Percentiles rank a stretch among this genome's conserved stretches.
Evolutionary conservation across 306 rosid genomes (phyloP).

Genomic region (Quercus mongolica): DNA sequence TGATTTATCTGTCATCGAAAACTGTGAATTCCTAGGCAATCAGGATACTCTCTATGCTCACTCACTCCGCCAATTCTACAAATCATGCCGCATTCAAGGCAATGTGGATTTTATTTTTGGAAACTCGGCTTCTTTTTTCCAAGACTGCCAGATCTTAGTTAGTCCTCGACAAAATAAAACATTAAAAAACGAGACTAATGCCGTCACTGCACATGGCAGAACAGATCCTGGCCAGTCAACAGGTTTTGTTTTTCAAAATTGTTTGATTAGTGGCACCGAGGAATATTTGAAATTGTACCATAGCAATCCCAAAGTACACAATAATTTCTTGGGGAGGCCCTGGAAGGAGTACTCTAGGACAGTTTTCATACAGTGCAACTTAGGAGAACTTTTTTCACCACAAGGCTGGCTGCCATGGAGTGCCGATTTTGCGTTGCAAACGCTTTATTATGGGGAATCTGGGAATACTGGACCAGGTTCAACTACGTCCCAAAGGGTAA

Average conservation of each 20-base stretch:
- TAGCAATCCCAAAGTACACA: conserved; percentile 68
- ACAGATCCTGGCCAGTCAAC: conserved; percentile 80
- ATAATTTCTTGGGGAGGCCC: conserved; percentile 88
- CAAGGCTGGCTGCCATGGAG: conserved; percentile 82
- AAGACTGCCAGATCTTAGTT: conserved; percentile 54
- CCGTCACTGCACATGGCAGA: conserved; percentile 78
- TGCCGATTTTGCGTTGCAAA: conserved; percentile 54
- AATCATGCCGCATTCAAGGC: conserved; percentile 65
- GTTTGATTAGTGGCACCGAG: conserved; percentile 64
- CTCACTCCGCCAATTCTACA: conserved; percentile 78
- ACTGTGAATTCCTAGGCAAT: conserved; percentile 72
- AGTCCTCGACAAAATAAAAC: conserved; percentile 28
- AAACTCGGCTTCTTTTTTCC: conserved; percentile 70
- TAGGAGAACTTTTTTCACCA: conserved; percentile 46
- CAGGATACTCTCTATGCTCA: conserved; percentile 95
- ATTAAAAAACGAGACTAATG: background rate
- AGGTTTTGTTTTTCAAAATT: conserved; percentile 72
- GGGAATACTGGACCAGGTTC: conserved; percentile 55
- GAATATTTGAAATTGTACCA: conserved; percentile 58
- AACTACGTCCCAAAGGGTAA: conserved; percentile 39
- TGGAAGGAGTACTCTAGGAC: conserved; percentile 88
- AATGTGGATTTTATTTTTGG: conserved; percentile 91
- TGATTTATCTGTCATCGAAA: conserved; percentile 60
- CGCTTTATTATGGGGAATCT: conserved; percentile 77
- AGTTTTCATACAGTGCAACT: conserved; percentile 40